These are phyloP conservation scores for Penicillium freii DNA, from an alignment of 2,329 filamentous ascomycete species.

Conservation along the genomic window DNA sequence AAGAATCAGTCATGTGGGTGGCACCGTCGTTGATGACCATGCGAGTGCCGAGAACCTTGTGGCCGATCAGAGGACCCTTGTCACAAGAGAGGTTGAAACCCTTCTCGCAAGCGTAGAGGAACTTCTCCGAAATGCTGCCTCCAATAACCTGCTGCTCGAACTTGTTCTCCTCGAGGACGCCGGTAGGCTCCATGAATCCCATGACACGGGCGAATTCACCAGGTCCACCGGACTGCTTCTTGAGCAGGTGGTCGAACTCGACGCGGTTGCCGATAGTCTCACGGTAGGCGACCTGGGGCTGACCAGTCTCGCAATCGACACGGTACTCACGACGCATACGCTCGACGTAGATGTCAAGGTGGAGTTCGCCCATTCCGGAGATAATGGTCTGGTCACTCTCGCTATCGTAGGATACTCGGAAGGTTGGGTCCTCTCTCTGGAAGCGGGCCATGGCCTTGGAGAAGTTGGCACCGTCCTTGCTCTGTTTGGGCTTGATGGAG, in stretches of 20 bases:
- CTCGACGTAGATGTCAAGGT: slow-evolving; percentile 96
- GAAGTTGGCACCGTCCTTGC: slow-evolving; percentile 89
- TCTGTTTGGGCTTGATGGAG: slow-evolving; percentile 93
- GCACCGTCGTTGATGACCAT: slow-evolving; percentile 97
- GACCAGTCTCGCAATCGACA: slow-evolving; percentile 91
- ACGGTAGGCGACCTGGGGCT: slow-evolving; percentile 94
- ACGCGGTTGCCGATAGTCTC: slow-evolving; percentile 81
- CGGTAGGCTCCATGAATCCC: slow-evolving; percentile 86
- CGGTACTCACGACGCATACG: slow-evolving; percentile 95
- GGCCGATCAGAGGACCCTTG: slow-evolving; percentile 87
- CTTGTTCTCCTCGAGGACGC: slow-evolving; percentile 67
- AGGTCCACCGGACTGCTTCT: slow-evolving; percentile 92
- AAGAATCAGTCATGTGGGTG: slow-evolving; percentile 96
- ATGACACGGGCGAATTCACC: slow-evolving; percentile 93
- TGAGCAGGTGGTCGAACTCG: slow-evolving; percentile 88
- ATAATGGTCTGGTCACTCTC: slow-evolving; percentile 98
- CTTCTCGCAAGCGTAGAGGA: slow-evolving; percentile 89
- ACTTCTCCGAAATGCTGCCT: slow-evolving; percentile 93
- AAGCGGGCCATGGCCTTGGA: slow-evolving; percentile 98
- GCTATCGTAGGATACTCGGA: slow-evolving; percentile 86
- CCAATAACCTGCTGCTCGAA: slow-evolving; percentile 88
- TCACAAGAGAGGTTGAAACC: slow-evolving; percentile 81
- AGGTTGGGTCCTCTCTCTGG: slow-evolving; percentile 96
- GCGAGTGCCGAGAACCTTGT: slow-evolving; percentile 81
- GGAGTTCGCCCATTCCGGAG: slow-evolving; percentile 95